Percentiles rank a stretch among this genome's conserved stretches.
phyloP scores from a whole-genome alignment of 495 filamentous ascomycete species.

The Talaromyces stipitatus region DNA sequence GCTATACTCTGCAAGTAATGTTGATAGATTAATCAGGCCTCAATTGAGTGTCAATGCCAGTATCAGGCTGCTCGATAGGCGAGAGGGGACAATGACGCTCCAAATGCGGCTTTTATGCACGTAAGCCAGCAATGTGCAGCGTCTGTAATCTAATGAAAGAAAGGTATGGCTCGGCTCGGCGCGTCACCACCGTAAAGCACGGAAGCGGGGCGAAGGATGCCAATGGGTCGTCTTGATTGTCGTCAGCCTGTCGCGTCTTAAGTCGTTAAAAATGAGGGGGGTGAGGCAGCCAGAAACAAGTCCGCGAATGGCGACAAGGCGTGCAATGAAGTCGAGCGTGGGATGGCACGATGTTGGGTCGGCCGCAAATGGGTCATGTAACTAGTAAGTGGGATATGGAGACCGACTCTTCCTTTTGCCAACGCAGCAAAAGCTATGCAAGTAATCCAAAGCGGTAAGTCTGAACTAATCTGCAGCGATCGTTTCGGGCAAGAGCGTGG shows the following conservation, averaged over 20 bases:
- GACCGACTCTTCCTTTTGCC: background rate
- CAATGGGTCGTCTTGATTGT: background rate
- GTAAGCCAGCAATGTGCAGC: constrained; percentile 6
- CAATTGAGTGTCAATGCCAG: background rate
- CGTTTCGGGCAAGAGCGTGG: background rate
- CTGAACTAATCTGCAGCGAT: constrained; percentile 6
- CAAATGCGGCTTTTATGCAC: constrained; percentile 8
- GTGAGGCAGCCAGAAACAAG: background rate
- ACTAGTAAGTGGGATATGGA: background rate
- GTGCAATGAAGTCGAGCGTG: background rate
- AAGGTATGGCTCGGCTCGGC: background rate
- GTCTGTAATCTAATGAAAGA: background rate
- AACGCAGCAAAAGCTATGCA: constrained; percentile 9
- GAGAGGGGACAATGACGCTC: constrained; percentile 1
- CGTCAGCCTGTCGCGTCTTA: background rate
- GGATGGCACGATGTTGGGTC: background rate
- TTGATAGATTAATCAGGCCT: background rate
- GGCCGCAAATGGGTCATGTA: background rate
- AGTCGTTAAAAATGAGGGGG: background rate
- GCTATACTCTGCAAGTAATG: constrained; percentile 7
- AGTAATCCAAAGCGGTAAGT: constrained; percentile 9
- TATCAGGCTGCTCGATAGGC: background rate
- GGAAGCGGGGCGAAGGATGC: background rate
- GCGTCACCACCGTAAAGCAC: background rate
- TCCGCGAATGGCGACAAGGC: background rate